Conservation (phyloP, 805 yeast genomes). For the Sugiyamaella lignohabitans region DNA sequence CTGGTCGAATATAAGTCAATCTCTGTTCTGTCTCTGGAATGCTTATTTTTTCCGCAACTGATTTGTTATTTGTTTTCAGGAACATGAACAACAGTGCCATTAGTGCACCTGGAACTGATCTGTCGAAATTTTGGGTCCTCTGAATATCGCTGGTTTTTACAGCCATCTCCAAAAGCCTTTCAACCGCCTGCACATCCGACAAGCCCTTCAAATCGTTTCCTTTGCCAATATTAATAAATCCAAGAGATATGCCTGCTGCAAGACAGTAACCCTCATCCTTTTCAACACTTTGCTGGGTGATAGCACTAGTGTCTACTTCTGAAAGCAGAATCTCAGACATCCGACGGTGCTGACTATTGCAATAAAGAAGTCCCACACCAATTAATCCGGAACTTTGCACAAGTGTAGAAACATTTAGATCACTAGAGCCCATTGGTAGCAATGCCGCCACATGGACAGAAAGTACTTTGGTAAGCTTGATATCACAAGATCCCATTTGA, state of each 20-base stretch:
- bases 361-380: conserved; percentile 81
- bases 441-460: conserved; percentile 91
- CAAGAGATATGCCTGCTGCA: conserved; percentile 85
- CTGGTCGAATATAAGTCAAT: conserved; percentile 72
- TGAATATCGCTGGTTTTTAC: conserved; percentile 51
- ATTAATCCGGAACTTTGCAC: conserved; percentile 90
- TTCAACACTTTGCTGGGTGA: conserved; percentile 5
- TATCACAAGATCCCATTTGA: conserved; percentile 71
- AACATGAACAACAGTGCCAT: conserved; percentile 70
- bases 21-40: conserved; percentile 56
- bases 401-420: conserved; percentile 70
- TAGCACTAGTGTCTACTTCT: conserved; percentile 40
- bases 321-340: conserved; percentile 74
- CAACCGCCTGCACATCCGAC: conserved; percentile 55
- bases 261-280: conserved; percentile 65
- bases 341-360: conserved; percentile 71
- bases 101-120: conserved; percentile 64
- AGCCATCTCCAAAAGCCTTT: conserved; percentile 52
- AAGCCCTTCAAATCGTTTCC: conserved; percentile 56
- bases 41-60: conserved; percentile 54
- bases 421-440: conserved; percentile 85
- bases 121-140: conserved; percentile 50
- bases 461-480: conserved; percentile 79
- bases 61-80: conserved; percentile 54
- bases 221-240: conserved; percentile 73